These are phyloP conservation scores for Pulicaria dysenterica DNA, from an alignment of 129 eudicot species.

Conservation along the genomic window DNA sequence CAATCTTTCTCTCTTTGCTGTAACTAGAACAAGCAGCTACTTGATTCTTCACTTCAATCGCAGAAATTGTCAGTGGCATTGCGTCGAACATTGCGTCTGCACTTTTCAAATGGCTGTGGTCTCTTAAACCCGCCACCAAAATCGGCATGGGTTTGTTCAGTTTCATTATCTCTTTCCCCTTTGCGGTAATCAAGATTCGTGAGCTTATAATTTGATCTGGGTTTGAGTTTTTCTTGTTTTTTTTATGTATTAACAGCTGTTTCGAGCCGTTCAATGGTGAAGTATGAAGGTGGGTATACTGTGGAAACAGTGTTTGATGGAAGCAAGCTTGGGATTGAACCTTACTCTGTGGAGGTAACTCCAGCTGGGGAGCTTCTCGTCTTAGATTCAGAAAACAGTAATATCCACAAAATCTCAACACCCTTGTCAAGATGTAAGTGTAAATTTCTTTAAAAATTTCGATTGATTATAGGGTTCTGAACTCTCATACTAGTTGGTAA, in stretches of 20 bases:
- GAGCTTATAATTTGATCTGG: slow-evolving; percentile 17
- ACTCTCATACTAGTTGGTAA: neutral
- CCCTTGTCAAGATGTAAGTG: slow-evolving; percentile 87
- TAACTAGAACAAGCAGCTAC: neutral
- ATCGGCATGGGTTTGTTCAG: slow-evolving; percentile 40
- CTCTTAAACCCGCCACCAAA: slow-evolving; percentile 60
- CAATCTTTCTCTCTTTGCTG: neutral
- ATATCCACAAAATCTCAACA: slow-evolving; percentile 71
- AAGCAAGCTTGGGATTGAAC: slow-evolving; percentile 92
- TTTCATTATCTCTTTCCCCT: neutral
- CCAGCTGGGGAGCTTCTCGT: slow-evolving; percentile 73
- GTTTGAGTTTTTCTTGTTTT: neutral
- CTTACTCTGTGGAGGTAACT: slow-evolving; percentile 70
- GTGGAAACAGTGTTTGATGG: slow-evolving; percentile 97
- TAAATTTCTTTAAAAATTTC: neutral
- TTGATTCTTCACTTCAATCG: slow-evolving; percentile 20
- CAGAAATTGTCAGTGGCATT: slow-evolving; percentile 83
- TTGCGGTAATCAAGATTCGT: neutral
- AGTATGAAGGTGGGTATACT: slow-evolving; percentile 87
- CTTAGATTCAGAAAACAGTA: slow-evolving; percentile 84
- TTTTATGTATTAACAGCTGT: slow-evolving; percentile 41
- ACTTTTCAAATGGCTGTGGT: slow-evolving; percentile 84
- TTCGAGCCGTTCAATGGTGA: slow-evolving; percentile 86
- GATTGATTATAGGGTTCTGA: slow-evolving; percentile 1
- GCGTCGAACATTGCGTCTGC: slow-evolving; percentile 73